These are phyloP conservation scores for Lactarius indigo DNA, from an alignment of 768 basidiomycete species.

Conservation along the genomic window DNA sequence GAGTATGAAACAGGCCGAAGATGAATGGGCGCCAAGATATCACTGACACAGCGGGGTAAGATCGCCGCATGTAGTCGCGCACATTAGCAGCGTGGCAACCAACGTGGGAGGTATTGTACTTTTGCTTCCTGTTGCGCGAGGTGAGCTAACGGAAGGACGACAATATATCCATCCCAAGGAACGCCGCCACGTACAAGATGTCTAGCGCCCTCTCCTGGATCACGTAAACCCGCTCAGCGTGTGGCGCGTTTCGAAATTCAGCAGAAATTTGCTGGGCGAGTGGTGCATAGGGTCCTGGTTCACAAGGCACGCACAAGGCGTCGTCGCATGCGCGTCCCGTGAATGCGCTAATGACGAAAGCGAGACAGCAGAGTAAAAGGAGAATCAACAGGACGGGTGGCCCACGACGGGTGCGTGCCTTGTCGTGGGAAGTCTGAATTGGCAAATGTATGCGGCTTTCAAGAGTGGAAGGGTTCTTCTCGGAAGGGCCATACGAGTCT, in stretches of 20 bases:
- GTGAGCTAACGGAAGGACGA: not conserved
- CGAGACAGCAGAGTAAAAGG: not conserved
- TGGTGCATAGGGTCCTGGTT: not conserved
- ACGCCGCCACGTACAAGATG: not conserved
- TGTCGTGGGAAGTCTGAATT: no score
- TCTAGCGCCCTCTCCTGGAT: not conserved
- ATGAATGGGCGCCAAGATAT: not conserved
- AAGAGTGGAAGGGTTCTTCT: not conserved
- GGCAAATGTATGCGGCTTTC: not conserved
- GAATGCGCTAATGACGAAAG: slow-evolving; percentile 12
- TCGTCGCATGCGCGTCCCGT: not conserved
- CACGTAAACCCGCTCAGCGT: not conserved
- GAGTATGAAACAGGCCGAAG: not conserved
- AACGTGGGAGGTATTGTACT: not conserved
- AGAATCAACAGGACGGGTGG: not conserved
- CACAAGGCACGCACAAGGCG: not conserved
- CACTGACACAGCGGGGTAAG: slow-evolving; percentile 2
- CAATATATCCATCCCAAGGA: not conserved
- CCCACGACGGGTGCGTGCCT: not conserved
- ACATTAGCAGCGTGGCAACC: not conserved
- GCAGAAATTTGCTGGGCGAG: not conserved
- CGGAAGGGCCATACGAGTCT: not conserved
- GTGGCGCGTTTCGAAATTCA: not conserved
- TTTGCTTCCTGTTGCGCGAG: not conserved
- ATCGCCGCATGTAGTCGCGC: not conserved